Percentiles rank a stretch among this genome's conserved stretches.
phyloP scores from a whole-genome alignment of 169 alveolate genomes.

The Eimeria acervulina region DNA sequence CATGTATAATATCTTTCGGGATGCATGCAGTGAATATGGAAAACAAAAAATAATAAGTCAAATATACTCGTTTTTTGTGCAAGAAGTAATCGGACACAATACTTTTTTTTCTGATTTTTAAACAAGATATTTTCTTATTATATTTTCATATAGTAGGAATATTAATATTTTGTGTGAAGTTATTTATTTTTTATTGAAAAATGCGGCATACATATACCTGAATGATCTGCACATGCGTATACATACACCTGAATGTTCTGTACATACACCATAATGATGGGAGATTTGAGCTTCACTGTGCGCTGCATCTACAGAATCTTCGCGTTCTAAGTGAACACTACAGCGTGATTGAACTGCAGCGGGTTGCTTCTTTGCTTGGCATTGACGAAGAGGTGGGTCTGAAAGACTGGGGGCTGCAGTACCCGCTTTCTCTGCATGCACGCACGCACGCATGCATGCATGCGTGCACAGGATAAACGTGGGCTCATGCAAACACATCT shows the following conservation, averaged over 20 bases:
- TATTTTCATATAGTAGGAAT: no score
- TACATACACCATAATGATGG: no score
- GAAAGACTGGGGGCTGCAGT: neutral
- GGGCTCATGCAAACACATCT: neutral
- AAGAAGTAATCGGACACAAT: no score
- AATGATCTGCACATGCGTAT: no score
- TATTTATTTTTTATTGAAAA: neutral
- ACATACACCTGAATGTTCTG: no score
- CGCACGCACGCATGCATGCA: neutral
- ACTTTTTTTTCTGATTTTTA: no score
- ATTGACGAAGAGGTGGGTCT: slow-evolving; percentile 20
- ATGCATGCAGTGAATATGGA: no score
- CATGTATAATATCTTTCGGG: neutral
- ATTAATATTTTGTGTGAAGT: no score
- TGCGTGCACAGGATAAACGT: neutral
- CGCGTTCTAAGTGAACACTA: slow-evolving; percentile 25
- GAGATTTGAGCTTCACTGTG: neutral
- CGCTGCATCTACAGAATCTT: slow-evolving; percentile 1
- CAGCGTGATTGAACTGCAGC: slow-evolving; percentile 38
- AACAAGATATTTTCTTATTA: no score
- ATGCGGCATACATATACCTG: no score
- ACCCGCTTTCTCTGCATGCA: neutral
- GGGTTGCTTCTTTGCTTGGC: slow-evolving; percentile 54
- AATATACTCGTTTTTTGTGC: no score
- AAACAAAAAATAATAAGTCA: no score